These are phyloP conservation scores for Akanthomyces uredinophilus DNA, from an alignment of 2,329 filamentous ascomycete species.

Conservation along the genomic window DNA sequence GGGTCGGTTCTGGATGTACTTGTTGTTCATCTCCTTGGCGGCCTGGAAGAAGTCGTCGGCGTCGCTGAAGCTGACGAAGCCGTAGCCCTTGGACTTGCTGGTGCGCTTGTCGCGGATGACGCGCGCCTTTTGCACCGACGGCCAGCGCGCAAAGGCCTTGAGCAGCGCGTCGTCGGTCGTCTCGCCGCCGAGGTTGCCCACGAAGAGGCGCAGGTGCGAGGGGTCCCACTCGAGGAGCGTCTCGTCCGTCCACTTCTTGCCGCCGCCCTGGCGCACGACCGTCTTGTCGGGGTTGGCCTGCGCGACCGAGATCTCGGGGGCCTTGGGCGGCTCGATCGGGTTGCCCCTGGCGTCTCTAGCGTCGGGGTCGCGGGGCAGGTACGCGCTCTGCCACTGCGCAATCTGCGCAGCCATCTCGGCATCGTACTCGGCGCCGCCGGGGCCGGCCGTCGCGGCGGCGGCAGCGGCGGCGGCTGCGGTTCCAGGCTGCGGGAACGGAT, in stretches of 20 bases:
- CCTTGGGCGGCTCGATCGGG: constrained; percentile 20
- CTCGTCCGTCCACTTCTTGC: constrained; percentile 87
- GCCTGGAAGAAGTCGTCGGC: constrained; percentile 96
- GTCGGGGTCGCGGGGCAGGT: constrained; percentile 48
- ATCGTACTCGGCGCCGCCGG: constrained; percentile 41
- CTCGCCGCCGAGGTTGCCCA: constrained; percentile 94
- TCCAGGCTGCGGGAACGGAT: constrained; percentile 69
- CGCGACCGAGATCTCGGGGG: constrained; percentile 34
- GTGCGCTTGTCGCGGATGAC: constrained; percentile 95
- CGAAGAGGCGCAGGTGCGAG: constrained; percentile 87
- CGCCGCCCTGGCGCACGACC: constrained; percentile 81
- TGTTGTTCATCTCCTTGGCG: constrained; percentile 96
- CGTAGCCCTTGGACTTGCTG: constrained; percentile 92
- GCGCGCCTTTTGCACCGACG: constrained; percentile 83
- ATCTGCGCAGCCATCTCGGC: constrained; percentile 87
- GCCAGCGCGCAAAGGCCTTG: constrained; percentile 88
- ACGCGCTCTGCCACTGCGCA: constrained; percentile 91
- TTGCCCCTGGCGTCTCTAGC: constrained; percentile 32
- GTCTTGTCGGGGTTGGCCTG: constrained; percentile 60
- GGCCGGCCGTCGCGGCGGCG: constrained; percentile 24
- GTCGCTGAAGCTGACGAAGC: constrained; percentile 93
- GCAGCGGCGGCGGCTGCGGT: constrained; percentile 27
- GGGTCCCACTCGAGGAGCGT: constrained; percentile 94
- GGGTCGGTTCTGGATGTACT: constrained; percentile 97
- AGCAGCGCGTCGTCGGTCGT: constrained; percentile 92